Conservation (phyloP, 116 monocot genomes). For the Dioscorea cayenensis region DNA sequence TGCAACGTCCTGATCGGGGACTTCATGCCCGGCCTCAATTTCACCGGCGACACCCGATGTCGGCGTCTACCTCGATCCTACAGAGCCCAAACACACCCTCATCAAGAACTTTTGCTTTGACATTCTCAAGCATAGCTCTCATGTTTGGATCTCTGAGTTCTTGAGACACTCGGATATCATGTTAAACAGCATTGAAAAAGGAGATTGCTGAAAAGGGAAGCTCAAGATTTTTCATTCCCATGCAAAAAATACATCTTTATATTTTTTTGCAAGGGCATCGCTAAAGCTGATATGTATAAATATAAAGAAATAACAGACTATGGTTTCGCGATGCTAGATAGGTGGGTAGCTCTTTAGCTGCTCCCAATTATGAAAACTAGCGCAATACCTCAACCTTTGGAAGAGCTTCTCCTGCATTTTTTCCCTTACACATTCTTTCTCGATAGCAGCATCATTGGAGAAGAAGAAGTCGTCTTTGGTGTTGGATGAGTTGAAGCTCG, state of each 20-base stretch:
- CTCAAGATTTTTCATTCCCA: constrained; percentile 22
- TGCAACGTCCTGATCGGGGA: constrained; percentile 39
- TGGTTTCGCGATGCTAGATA: constrained; percentile 42
- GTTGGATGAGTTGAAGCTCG: too few species aligned
- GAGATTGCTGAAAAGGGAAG: constrained; percentile 19
- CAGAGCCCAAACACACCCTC: constrained; percentile 36
- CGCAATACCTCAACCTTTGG: constrained; percentile 40
- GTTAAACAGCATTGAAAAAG: constrained; percentile 22
- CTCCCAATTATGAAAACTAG: too few species aligned
- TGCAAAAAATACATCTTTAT: constrained; percentile 59
- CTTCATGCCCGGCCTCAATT: constrained; percentile 47
- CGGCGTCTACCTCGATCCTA: constrained; percentile 49
- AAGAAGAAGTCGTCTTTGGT: too few species aligned
- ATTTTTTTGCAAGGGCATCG: constrained; percentile 45
- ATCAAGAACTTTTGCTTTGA: constrained; percentile 55
- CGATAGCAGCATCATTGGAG: constrained; percentile 8
- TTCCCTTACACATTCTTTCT: constrained; percentile 46
- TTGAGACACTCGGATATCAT: constrained; percentile 16
- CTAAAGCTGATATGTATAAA: constrained; percentile 31
- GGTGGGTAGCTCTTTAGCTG: constrained; percentile 59
- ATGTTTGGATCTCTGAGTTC: constrained; percentile 37
- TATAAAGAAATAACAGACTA: constrained; percentile 15
- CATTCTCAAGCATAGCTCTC: constrained; percentile 35
- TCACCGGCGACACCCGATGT: constrained; percentile 68
- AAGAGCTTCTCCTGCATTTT: constrained; percentile 69